Evolutionary conservation across 208 protist genomes (phyloP).

Genomic region (Lotmaria passim): DNA sequence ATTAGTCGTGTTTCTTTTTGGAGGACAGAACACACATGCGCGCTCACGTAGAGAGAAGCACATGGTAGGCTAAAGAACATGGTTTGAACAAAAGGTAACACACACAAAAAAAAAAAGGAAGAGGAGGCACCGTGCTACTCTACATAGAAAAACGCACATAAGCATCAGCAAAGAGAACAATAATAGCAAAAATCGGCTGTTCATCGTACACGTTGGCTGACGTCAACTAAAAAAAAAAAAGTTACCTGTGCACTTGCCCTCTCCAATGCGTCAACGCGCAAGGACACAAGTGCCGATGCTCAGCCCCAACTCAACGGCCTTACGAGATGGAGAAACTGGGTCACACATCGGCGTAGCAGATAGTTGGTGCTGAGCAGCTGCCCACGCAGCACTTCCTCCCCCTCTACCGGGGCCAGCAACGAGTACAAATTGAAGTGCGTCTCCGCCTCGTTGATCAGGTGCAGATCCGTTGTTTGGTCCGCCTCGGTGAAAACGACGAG

Average conservation of each 20-base stretch:
- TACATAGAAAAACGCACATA: constrained; percentile 11
- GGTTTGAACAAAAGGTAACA: background rate
- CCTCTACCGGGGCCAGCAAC: constrained; percentile 51
- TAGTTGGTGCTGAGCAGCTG: constrained; percentile 76
- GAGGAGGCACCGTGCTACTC: background rate
- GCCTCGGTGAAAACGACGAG: constrained; percentile 65
- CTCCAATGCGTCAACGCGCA: no score
- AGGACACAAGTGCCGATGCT: no score
- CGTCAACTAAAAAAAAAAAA: background rate
- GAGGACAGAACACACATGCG: no score
- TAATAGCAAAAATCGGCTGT: background rate
- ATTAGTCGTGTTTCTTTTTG: no score
- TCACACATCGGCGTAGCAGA: constrained; percentile 82
- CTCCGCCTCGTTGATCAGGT: constrained; percentile 55
- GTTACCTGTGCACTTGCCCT: no score
- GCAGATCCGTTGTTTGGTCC: constrained; percentile 58
- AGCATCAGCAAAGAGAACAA: background rate
- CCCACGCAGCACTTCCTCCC: constrained; percentile 60
- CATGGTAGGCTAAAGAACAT: background rate
- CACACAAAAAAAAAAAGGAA: constrained; percentile 17
- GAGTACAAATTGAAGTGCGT: constrained; percentile 89
- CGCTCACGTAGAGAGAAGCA: no score
- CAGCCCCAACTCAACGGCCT: constrained; percentile 88
- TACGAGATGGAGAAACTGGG: constrained; percentile 78
- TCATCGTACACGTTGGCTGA: background rate